Evolutionary conservation across 768 basidiomycete species (phyloP), one percentile per base, ranked within the genome.

Genomic region (Lactifluus subvellereus): DNA sequence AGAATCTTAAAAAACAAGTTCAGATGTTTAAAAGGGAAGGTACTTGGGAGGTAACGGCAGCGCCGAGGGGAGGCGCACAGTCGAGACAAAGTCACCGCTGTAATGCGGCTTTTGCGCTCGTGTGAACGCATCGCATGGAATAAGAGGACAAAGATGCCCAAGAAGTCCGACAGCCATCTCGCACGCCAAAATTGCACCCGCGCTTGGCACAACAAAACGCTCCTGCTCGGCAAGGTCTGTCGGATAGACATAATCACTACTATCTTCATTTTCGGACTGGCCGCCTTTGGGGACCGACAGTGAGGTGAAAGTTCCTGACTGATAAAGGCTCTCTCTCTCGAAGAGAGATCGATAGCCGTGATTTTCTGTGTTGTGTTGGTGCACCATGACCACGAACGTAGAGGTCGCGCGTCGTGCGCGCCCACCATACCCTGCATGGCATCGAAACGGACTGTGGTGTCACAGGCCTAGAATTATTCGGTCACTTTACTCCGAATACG

Each of bases 401-500:
- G 92, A 92, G 0, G 82, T 77, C 60, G 83, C 82, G 63, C 85
- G 87, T 51, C 94, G 79, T 0, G 94, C 93, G 14, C 94, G 81
- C 43, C 94, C 20, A 88, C 86, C 82, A 94, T 86, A 64, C 92
- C 90, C 45, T 87, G 82, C 8, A 94, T 76, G 6, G 83, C 77
- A 69, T 96, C 92, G 68, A 93, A 94, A 6, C 93, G 89, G 67
- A 95, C 80, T 50, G 94, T 89, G 8, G 94, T 78, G 69, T 92
- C 89, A 72, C 92, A 94, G 11, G 87, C 87, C 88, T 91, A 35
- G 4, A 20, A 9, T 57, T 48, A 49, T 58, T 66, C 57, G 38
- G 35, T 64, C 35, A 64, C 67, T 32, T 63, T 51, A 16, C 49
- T 54, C 37, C 35, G 18, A 38, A 58, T 47, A 14, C 33, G 51